A percentile compares a stretch with the other conserved stretches of the same genome.
Conservation (phyloP, 495 filamentous ascomycete genomes). For the Penicillium cinerascens region DNA sequence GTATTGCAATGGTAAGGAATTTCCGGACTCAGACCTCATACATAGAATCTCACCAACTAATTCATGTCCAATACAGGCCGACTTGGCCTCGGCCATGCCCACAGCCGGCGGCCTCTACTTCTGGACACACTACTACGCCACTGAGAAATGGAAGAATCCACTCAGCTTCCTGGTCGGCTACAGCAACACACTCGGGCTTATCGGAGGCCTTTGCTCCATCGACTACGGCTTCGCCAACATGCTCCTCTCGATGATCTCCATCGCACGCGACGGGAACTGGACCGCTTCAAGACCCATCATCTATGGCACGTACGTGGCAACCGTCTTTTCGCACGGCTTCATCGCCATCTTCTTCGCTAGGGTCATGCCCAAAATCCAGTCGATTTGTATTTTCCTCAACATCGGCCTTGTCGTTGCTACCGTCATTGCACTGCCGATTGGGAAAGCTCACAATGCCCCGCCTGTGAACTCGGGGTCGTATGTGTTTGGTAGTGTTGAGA, state of each 20-base stretch:
- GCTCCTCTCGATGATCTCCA: slow-evolving; percentile 55
- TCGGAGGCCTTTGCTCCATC: slow-evolving; percentile 61
- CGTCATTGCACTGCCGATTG: slow-evolving; percentile 63
- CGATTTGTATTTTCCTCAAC: slow-evolving; percentile 59
- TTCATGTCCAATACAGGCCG: slow-evolving; percentile 39
- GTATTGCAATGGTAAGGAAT: slow-evolving; percentile 61
- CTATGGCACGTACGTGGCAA: slow-evolving; percentile 61
- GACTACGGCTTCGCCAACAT: slow-evolving; percentile 55
- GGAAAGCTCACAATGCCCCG: slow-evolving; percentile 33
- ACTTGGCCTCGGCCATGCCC: slow-evolving; percentile 66
- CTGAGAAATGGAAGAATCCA: slow-evolving; percentile 56
- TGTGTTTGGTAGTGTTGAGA: slow-evolving; percentile 43
- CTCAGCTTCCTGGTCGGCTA: slow-evolving; percentile 69
- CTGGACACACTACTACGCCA: slow-evolving; percentile 68
- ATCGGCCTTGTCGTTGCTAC: slow-evolving; percentile 61
- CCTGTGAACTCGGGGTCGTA: slow-evolving; percentile 37
- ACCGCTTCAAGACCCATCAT: slow-evolving; percentile 55
- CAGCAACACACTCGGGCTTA: slow-evolving; percentile 64
- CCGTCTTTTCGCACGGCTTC: slow-evolving; percentile 56
- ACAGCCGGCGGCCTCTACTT: slow-evolving; percentile 67
- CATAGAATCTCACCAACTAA: not conserved
- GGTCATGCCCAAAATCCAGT: slow-evolving; percentile 67
- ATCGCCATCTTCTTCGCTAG: slow-evolving; percentile 51
- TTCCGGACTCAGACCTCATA: no score
- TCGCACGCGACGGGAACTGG: slow-evolving; percentile 63